A percentile compares a stretch with the other conserved stretches of the same genome.
Conservation (phyloP, 139 green algal genomes). For the Coelastrella sp. region DNA sequence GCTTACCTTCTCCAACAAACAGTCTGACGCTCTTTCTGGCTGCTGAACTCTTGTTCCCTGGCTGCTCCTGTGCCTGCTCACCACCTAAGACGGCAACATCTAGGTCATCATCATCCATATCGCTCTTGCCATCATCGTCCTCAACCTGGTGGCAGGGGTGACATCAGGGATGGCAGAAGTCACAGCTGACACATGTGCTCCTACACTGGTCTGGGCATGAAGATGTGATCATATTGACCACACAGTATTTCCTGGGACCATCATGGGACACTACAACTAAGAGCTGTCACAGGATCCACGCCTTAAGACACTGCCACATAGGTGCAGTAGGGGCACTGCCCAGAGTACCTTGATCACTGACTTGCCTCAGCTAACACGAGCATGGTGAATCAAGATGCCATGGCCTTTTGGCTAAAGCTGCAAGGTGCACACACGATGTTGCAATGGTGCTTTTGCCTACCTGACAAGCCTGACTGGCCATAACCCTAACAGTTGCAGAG, state of each 20-base stretch:
- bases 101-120: conserved; percentile 44
- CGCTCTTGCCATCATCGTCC: conserved; percentile 25
- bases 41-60: neutral
- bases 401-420: no score
- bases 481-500: conserved; percentile 28
- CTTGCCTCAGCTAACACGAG: no score
- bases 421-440: no score
- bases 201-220: neutral
- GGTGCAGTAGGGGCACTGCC: neutral
- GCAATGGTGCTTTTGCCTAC: no score
- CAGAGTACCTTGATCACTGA: no score
- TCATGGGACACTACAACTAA: neutral
- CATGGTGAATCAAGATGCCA: no score
- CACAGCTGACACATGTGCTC: neutral
- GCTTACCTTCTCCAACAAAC: neutral
- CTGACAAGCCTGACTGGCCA: neutral
- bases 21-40: conserved; percentile 23
- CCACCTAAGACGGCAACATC: conserved; percentile 26
- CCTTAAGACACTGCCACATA: neutral
- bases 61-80: neutral
- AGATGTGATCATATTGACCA: neutral
- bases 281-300: no score
- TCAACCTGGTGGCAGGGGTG: conserved; percentile 26
- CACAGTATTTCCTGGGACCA: conserved; percentile 48
- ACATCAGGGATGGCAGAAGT: neutral